Evolutionary conservation across 331 rosid genomes (phyloP), one percentile per base, ranked within the genome.

Genomic region (Rhamnella rubrinervis): DNA sequence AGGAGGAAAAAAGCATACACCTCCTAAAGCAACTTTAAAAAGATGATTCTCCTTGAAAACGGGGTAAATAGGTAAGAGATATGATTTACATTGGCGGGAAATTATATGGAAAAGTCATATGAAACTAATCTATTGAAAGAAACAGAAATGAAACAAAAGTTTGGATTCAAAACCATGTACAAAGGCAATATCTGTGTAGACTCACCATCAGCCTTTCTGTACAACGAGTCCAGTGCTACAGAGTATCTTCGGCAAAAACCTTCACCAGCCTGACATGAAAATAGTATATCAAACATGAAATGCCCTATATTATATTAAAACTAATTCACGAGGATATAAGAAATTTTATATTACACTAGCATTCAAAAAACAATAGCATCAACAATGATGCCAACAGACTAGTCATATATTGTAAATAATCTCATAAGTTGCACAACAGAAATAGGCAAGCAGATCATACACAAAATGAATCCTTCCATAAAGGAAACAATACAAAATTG

Each of bases 211-310:
- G 76, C 74, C 85, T 85, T 93, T 76, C 63, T 75, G 75, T 81
- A 90, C 47, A 90, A 65, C 5, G 76, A 71, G 71, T 87, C 85
- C 68, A 84, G 68, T 40, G 96, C 85, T 63, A 89, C 89, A 70
- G 97, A 84, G 83, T 93, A 82, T 83, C 90, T 87, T 39, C 96
- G 92, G 52, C 82, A 85, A 78, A 90, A 93, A n/a, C 98, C 98
- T 78, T 88, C 96, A 20, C 78, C 78, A 60, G 98, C 98, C 98
- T 93, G 88, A 70, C 75, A 88, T 44, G 38, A 83, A 73, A 31
- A 40, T 40, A 40, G 8, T 40, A 10, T 10, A 40, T 40, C 12
- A 40, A 40, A 40, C 13, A 40, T 40, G 1, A 8, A 40, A 44
- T 4, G 14, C 49, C 49, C 11, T 44, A 44, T 14, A 12, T 40